Percentiles rank a stretch among this genome's conserved stretches.
These are phyloP conservation scores for Penicillium chermesinum DNA, from an alignment of 495 filamentous ascomycete genomes.

Conservation along the genomic window DNA sequence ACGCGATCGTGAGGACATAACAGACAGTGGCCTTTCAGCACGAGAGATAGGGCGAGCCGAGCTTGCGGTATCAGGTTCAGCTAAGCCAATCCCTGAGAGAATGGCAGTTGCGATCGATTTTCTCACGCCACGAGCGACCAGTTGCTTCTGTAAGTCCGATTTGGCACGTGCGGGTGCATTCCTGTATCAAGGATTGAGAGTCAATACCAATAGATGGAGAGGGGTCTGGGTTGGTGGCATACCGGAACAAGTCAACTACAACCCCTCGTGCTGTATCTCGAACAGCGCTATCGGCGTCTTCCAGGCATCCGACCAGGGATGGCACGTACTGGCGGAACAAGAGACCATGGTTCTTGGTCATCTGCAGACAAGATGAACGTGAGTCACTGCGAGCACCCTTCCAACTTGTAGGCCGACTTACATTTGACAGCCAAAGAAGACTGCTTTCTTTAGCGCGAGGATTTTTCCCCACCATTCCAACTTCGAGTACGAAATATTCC, in stretches of 20 bases:
- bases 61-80: conserved; percentile 18
- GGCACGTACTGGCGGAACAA: conserved; percentile 80
- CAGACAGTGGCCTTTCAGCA: conserved; percentile 21
- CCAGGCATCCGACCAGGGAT: conserved; percentile 73
- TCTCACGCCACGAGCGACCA: conserved; percentile 72
- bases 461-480: conserved; percentile 72
- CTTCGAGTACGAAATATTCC: conserved; percentile 73
- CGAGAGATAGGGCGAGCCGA: conserved; percentile 32
- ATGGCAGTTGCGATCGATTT: conserved; percentile 79
- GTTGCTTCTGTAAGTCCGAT: conserved; percentile 76
- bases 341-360: conserved; percentile 69
- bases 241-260: conserved; percentile 82
- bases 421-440: conserved; percentile 70
- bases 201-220: not conserved
- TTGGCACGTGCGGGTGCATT: conserved; percentile 79
- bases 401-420: conserved; percentile 39
- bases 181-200: conserved; percentile 31
- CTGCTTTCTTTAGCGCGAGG: conserved; percentile 74
- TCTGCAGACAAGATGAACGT: conserved; percentile 43
- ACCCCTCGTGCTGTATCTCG: conserved; percentile 76
- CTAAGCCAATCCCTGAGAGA: conserved; percentile 61
- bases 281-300: conserved; percentile 83
- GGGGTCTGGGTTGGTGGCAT: conserved; percentile 21
- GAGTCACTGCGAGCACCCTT: not conserved
- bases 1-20: conserved; percentile 25